A percentile compares a stretch with the other conserved stretches of the same genome.
These are phyloP conservation scores for Phaffomyces antillensis DNA, from an alignment of 805 yeast genomes.

Conservation along the genomic window DNA sequence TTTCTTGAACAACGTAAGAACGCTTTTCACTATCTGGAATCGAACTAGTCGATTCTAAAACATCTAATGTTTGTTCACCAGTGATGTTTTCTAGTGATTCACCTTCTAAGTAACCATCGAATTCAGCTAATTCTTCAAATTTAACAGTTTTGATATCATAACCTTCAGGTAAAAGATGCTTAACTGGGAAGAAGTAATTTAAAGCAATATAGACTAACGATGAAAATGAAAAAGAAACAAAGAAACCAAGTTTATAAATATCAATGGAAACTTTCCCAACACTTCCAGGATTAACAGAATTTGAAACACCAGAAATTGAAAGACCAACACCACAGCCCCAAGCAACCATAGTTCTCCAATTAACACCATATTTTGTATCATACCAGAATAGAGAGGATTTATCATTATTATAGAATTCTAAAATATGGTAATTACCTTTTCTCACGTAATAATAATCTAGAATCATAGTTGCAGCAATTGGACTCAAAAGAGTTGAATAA, in stretches of 20 bases:
- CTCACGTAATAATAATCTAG: not conserved
- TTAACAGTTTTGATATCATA: not conserved
- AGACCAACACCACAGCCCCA: slow-evolving; percentile 1
- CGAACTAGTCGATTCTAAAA: not conserved
- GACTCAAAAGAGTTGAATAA: slow-evolving; percentile 1
- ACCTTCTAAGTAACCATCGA: slow-evolving; percentile 1
- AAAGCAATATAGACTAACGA: not conserved
- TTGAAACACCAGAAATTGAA: slow-evolving; percentile 1
- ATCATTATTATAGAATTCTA: not conserved
- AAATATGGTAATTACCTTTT: slow-evolving; percentile 1
- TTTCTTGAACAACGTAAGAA: not conserved
- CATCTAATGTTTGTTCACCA: not conserved
- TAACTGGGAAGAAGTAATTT: not conserved
- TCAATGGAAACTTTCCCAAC: not conserved
- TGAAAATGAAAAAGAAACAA: not conserved
- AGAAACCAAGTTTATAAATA: slow-evolving; percentile 1
- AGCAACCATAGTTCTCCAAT: slow-evolving; percentile 2
- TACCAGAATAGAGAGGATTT: not conserved
- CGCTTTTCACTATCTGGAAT: not conserved
- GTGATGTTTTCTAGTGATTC: slow-evolving; percentile 1
- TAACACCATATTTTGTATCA: slow-evolving; percentile 1
- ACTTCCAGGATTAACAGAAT: not conserved
- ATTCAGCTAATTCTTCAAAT: not conserved
- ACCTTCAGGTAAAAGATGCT: not conserved
- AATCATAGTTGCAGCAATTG: slow-evolving; percentile 4